Conservation (phyloP, 257 asterid species). For the Marsdenia floribunda region DNA sequence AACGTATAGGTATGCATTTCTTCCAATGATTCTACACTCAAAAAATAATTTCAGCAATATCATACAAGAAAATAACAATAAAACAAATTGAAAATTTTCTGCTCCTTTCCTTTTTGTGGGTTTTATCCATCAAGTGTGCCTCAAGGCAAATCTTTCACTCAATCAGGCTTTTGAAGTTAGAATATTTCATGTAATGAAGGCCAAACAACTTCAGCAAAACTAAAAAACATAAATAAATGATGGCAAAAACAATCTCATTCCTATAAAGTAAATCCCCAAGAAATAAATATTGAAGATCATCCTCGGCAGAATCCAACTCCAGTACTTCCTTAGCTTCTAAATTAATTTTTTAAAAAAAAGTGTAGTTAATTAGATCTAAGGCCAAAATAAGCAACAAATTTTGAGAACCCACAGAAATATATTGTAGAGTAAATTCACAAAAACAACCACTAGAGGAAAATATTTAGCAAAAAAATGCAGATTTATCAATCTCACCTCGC, state of each 20-base stretch:
- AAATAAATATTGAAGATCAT: not conserved
- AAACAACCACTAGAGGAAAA: not conserved
- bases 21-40: not conserved
- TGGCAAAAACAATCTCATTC: not conserved
- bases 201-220: too few species aligned
- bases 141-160: not conserved
- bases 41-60: not conserved
- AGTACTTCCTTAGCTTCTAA: not conserved
- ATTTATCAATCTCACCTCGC: too few species aligned
- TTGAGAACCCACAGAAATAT: not conserved
- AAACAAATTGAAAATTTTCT: not conserved
- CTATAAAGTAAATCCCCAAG: not conserved
- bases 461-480: not conserved
- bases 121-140: too few species aligned
- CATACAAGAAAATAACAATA: not conserved
- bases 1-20: not conserved
- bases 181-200: not conserved
- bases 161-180: not conserved
- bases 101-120: not conserved
- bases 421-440: not conserved
- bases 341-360: not conserved
- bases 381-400: too few species aligned
- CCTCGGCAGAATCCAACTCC: not conserved
- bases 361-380: constrained; percentile 12
- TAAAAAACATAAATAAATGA: too few species aligned